A percentile compares a stretch with the other conserved stretches of the same genome.
phyloP scores from a whole-genome alignment of 148 eudicot genomes.

The Oxyria digyna region DNA sequence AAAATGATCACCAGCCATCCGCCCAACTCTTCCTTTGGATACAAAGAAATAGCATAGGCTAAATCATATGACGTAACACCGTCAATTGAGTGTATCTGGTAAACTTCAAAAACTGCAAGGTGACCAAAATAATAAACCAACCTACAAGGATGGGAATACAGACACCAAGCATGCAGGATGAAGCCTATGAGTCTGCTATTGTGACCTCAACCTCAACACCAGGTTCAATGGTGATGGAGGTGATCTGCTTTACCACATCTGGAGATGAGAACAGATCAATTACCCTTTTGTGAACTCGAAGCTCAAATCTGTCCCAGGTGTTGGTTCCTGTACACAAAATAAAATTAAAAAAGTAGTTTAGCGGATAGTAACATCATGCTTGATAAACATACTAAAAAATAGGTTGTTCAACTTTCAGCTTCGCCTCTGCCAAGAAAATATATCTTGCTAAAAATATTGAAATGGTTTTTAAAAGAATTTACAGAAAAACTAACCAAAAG shows the following conservation, averaged over 20 bases:
- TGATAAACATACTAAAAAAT: conserved; percentile 92
- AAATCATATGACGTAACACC: not conserved
- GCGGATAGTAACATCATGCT: conserved; percentile 13
- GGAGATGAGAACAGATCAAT: conserved; percentile 65
- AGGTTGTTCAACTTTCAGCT: conserved; percentile 90
- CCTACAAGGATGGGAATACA: not conserved
- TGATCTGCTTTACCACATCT: conserved; percentile 58
- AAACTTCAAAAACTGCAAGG: not conserved
- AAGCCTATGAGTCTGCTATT: conserved; percentile 41
- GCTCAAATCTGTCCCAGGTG: conserved; percentile 52
- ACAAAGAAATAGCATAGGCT: not conserved
- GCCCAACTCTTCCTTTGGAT: not conserved
- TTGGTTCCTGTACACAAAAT: conserved; percentile 33
- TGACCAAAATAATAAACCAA: not conserved
- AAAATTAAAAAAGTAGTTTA: not conserved
- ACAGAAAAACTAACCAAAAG: too few species aligned
- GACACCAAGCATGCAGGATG: not conserved
- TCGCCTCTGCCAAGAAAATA: too few species aligned
- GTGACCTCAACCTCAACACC: conserved; percentile 68
- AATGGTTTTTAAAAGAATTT: too few species aligned
- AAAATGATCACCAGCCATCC: too few species aligned
- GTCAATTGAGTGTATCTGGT: not conserved
- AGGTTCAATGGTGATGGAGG: conserved; percentile 63
- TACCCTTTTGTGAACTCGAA: conserved; percentile 55
- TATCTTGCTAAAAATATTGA: too few species aligned